Conservation (phyloP, 805 yeast species). For the Cyberlindnera petersonii region DNA sequence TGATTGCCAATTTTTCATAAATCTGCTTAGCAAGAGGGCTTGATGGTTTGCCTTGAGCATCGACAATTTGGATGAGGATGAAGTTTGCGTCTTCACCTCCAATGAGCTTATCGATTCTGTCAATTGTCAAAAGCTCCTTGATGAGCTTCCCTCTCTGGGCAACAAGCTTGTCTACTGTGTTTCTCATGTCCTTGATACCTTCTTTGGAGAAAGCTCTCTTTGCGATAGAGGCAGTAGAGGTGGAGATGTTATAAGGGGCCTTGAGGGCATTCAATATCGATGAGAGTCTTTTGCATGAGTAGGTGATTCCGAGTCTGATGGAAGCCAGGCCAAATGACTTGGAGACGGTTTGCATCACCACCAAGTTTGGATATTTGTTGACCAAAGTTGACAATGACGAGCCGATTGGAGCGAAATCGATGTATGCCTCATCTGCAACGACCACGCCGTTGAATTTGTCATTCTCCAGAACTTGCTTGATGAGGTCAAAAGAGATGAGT, state of each 20-base stretch:
- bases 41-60: slow-evolving; percentile 58
- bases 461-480: slow-evolving; percentile 45
- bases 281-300: slow-evolving; percentile 56
- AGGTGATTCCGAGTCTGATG: slow-evolving; percentile 83
- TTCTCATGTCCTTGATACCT: slow-evolving; percentile 58
- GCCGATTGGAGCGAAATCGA: slow-evolving; percentile 72
- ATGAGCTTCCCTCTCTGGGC: slow-evolving; percentile 55
- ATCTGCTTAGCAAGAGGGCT: slow-evolving; percentile 62
- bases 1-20: slow-evolving; percentile 67
- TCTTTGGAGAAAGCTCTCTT: slow-evolving; percentile 59
- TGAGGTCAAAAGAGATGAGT: slow-evolving; percentile 44
- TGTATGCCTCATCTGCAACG: slow-evolving; percentile 91
- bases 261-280: slow-evolving; percentile 79
- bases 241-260: slow-evolving; percentile 92
- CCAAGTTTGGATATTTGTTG: slow-evolving; percentile 74
- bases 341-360: slow-evolving; percentile 87
- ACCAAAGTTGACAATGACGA: slow-evolving; percentile 76
- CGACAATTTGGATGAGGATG: slow-evolving; percentile 66
- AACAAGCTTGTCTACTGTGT: slow-evolving; percentile 45
- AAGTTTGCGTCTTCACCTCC: slow-evolving; percentile 91
- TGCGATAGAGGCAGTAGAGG: slow-evolving; percentile 74
- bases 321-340: slow-evolving; percentile 97
- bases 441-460: slow-evolving; percentile 69
- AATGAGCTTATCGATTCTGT: slow-evolving; percentile 66
- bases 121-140: slow-evolving; percentile 47